Evolutionary conservation across 176 grass and related monocot genomes (phyloP).

Genomic region (Olyra latifolia): DNA sequence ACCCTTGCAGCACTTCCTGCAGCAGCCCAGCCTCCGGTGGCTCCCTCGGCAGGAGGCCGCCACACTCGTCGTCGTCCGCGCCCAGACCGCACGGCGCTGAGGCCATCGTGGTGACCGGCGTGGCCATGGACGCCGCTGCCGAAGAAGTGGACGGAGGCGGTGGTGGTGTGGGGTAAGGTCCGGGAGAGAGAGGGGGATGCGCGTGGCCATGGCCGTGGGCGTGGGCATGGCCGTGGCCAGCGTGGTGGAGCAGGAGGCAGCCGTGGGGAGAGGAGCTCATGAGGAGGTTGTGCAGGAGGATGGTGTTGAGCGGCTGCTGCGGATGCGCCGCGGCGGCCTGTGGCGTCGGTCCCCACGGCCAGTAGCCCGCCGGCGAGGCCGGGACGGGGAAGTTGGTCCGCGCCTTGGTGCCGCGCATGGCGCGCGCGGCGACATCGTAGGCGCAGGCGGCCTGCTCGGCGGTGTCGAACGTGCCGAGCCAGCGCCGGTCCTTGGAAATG

Average conservation of each 20-base stretch:
- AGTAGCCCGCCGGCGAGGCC: constrained; percentile 18
- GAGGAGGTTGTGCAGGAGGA: constrained; percentile 57
- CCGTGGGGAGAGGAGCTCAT: constrained; percentile 37
- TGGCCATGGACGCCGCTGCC: background rate
- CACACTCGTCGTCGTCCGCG: constrained; percentile 33
- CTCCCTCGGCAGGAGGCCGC: constrained; percentile 56
- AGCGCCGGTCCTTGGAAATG: constrained; percentile 78
- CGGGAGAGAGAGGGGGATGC: background rate
- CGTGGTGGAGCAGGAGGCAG: constrained; percentile 29
- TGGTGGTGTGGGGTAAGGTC: background rate
- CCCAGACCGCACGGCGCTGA: background rate
- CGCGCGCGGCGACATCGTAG: constrained; percentile 91
- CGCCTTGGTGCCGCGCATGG: constrained; percentile 89
- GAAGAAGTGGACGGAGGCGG: background rate
- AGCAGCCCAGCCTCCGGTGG: constrained; percentile 67
- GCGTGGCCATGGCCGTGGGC: background rate
- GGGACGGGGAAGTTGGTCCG: constrained; percentile 86
- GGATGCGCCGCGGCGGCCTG: background rate
- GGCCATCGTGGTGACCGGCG: background rate
- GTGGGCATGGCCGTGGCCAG: constrained; percentile 23
- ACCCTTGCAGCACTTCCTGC: constrained; percentile 78
- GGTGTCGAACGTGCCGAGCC: constrained; percentile 98
- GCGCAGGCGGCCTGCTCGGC: constrained; percentile 96
- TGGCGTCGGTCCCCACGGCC: constrained; percentile 31
- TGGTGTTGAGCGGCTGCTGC: constrained; percentile 9